Evolutionary conservation across 2,329 filamentous ascomycete species (phyloP), one percentile per base, ranked within the genome.

Genomic region (Aspergillus novoparasiticus): DNA sequence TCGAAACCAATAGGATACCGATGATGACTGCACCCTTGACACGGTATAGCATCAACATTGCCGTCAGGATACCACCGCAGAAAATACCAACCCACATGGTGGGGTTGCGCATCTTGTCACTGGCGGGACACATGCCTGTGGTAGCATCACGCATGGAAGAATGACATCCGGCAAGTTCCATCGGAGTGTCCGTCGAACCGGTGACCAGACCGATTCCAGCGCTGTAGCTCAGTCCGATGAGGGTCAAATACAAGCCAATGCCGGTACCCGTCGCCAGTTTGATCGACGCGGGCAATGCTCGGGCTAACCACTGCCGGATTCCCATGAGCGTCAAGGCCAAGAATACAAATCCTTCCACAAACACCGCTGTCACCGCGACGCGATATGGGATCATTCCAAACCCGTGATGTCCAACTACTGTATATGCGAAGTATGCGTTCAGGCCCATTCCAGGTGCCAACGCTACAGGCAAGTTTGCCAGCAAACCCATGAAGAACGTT

Each of bases 11-110:
- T 30, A 94, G 76, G 67, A 96, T 95, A 43, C 93, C 93, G 41
- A 87, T 85, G 71, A 96, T 93, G 71, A 96, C 90, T 61, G 93
- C 93, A 62, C 92, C 92, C 80, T 94, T 94, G 77, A 96, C 87
- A 23, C 92, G 89, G 77, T 93, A 96, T 82, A 94, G 86, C 89
- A 94, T 91, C 59, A 96, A 81, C 67, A 95, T 80, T 36, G 89
- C 89, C 1, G 92, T 96, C 56, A 96, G 80, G 66, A 96, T 85
- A 64, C 92, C 92, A 50, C 92, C 92, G 69, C 90, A 91, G 82
- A 96, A 95, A 70, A 96, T 93, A 43, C 92, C 93, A 58, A 96
- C 84, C 93, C 93, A 96, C 86, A 96, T 87, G 28, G 89, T 87
- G 1, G 92, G 91, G 72, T 86, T 92, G 64, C 91, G 87, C 92